Evolutionary conservation across 208 protist genomes (phyloP).

Genomic region (Trypanosoma boissoni): DNA sequence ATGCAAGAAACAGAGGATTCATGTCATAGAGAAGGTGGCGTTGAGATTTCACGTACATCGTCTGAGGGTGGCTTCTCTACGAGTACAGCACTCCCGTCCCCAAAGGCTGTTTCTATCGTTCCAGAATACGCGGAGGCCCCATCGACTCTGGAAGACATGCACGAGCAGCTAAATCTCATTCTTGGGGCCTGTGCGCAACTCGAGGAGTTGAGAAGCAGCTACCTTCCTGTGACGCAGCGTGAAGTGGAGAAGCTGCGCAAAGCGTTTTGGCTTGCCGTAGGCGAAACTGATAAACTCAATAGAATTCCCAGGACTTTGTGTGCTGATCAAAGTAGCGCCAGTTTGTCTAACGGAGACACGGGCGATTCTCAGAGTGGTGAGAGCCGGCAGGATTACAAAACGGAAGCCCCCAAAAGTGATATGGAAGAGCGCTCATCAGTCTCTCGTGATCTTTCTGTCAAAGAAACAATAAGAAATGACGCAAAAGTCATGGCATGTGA

Average conservation of each 20-base stretch:
- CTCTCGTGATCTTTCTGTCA: background rate
- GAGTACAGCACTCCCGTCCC: too few species aligned
- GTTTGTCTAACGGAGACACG: background rate
- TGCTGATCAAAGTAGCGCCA: background rate
- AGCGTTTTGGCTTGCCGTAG: slow-evolving; percentile 47
- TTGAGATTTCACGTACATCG: too few species aligned
- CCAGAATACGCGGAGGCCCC: background rate
- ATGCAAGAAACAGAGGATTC: too few species aligned
- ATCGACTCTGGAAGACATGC: slow-evolving; percentile 35
- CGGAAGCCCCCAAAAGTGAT: too few species aligned
- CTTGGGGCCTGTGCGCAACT: slow-evolving; percentile 45
- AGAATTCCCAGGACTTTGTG: slow-evolving; percentile 3
- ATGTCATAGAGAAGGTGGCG: too few species aligned
- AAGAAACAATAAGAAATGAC: slow-evolving; percentile 13
- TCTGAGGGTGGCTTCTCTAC: too few species aligned
- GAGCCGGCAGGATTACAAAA: background rate
- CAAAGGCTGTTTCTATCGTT: background rate
- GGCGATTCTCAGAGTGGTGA: background rate
- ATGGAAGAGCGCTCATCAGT: background rate
- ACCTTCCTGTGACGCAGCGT: slow-evolving; percentile 35
- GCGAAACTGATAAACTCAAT: slow-evolving; percentile 30
- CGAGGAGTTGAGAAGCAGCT: slow-evolving; percentile 36
- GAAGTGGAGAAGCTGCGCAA: slow-evolving; percentile 57
- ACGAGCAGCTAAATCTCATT: slow-evolving; percentile 52
- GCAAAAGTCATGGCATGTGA: slow-evolving; percentile 32